Conservation (phyloP, 83 land plant species). For the Picea abies region DNA sequence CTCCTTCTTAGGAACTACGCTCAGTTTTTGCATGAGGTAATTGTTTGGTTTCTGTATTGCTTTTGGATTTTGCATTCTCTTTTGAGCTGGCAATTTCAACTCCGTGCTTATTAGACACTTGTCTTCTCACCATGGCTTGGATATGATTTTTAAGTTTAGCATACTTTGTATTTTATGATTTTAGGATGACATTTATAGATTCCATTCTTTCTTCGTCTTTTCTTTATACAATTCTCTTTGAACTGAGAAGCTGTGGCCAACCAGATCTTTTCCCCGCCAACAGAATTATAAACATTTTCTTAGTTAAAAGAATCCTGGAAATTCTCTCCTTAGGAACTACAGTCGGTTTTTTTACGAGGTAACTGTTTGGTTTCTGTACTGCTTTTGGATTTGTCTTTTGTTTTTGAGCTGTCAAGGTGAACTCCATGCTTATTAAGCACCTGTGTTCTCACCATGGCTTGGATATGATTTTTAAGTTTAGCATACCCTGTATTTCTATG, state of each 20-base stretch:
- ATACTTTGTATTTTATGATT: not conserved
- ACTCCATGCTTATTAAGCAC: no score
- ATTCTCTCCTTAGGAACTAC: constrained; percentile 68
- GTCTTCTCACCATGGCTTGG: no score
- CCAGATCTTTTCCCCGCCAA: not conserved
- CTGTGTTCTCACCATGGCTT: no score
- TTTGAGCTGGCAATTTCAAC: constrained; percentile 2
- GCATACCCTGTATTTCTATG: not conserved
- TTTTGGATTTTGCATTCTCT: not conserved
- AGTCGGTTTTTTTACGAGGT: constrained; percentile 69
- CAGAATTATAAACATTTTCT: no score
- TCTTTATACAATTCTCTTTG: no score
- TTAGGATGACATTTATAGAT: not conserved
- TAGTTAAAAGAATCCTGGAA: constrained; percentile 38
- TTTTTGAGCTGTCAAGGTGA: not conserved
- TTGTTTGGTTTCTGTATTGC: constrained; percentile 5
- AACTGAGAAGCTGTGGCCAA: not conserved
- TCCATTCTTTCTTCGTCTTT: no score
- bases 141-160: not conserved
- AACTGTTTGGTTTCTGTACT: not conserved
- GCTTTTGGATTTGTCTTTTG: not conserved
- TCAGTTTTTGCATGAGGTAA: constrained; percentile 61
- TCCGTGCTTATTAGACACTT: no score
- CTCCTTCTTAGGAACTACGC: constrained; percentile 71
- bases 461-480: not conserved